Conservation (phyloP, 305 asterid species). For the Solanum hybrid region DNA sequence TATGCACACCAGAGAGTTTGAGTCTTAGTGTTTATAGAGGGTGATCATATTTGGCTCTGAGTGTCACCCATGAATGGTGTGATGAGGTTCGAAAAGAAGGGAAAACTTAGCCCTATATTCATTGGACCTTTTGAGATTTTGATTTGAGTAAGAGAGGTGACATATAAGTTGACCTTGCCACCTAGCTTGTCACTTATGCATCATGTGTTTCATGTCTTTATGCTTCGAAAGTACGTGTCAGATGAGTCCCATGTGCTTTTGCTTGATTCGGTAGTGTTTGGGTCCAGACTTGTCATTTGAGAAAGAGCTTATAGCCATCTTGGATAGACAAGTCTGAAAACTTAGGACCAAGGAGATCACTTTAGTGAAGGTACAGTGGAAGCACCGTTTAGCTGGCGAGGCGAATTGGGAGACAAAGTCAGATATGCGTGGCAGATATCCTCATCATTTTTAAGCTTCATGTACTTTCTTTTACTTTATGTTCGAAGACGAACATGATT, state of each 20-base stretch:
- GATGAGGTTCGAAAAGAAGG: background rate
- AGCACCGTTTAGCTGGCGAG: background rate
- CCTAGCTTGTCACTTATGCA: background rate
- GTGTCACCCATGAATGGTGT: background rate
- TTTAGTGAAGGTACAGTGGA: background rate
- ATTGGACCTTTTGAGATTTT: background rate
- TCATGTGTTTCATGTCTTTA: background rate
- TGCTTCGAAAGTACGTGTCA: background rate
- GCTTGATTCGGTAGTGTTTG: background rate
- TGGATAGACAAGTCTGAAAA: background rate
- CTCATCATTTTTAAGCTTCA: background rate
- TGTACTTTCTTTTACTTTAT: background rate
- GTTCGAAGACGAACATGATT: background rate
- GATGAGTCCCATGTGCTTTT: background rate
- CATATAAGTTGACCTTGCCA: background rate
- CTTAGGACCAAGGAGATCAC: background rate
- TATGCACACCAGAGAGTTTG: fast-evolving
- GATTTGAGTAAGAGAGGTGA: background rate
- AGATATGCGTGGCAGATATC: background rate
- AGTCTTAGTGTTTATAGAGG: background rate
- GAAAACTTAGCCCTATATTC: background rate
- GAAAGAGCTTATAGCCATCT: background rate
- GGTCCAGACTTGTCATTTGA: background rate
- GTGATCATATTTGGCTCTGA: background rate
- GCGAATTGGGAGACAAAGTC: background rate